A percentile compares a stretch with the other conserved stretches of the same genome.
Evolutionary conservation across 108 stramenopile species (phyloP).

Genomic region (Nitzschia inconspicua): DNA sequence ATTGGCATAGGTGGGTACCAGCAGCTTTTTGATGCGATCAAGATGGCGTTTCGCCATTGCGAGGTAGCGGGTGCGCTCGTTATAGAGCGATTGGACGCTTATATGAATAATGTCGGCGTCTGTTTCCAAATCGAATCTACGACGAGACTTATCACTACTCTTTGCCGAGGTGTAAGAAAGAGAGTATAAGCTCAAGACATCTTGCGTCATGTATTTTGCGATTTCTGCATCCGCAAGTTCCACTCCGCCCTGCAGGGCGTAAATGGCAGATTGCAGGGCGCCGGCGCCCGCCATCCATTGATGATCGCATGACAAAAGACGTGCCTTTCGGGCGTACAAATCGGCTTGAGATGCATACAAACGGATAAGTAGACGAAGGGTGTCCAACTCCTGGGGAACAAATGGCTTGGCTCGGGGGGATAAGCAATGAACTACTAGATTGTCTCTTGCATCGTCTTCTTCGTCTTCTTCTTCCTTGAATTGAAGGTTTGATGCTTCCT

Average conservation of each 20-base stretch:
- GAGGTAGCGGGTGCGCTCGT: constrained; percentile 15
- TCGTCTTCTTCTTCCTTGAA: too few relatives aligned
- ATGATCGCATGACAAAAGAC: background rate
- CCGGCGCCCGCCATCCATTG: constrained; percentile 17
- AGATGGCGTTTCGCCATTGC: constrained; percentile 3
- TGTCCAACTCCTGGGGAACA: background rate
- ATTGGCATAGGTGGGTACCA: constrained; percentile 30
- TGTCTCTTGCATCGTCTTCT: background rate
- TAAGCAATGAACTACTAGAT: too few relatives aligned
- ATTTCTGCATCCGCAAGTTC: constrained; percentile 25
- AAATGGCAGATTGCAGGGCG: constrained; percentile 1
- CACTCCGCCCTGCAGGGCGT: constrained; percentile 22
- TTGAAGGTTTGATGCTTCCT: background rate
- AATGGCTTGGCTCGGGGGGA: background rate
- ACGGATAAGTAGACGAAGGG: constrained; percentile 13
- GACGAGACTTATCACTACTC: background rate
- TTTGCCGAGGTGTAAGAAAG: too few relatives aligned
- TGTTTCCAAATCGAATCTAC: constrained; percentile 9
- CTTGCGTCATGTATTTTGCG: background rate
- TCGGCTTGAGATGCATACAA: constrained; percentile 7
- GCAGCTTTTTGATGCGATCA: constrained; percentile 7
- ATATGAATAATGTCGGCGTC: constrained; percentile 41
- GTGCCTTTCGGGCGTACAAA: constrained; percentile 17
- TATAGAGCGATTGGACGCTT: constrained; percentile 11
- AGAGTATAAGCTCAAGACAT: background rate